Conservation (phyloP, 139 green algal species). For the Marvania coccoides region DNA sequence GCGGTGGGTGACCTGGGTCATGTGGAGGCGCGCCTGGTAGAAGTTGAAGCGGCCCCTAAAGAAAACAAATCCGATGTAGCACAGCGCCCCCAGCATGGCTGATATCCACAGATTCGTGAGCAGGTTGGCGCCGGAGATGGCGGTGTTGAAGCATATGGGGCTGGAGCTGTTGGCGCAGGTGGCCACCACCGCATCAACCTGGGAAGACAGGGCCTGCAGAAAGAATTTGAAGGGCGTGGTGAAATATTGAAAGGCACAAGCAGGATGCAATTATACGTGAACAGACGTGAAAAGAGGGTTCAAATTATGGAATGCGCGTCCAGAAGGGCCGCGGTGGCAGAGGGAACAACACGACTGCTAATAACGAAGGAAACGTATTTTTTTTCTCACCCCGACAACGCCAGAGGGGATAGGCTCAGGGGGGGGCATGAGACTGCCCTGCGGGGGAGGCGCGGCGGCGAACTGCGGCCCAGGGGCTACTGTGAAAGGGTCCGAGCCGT, state of each 20-base stretch:
- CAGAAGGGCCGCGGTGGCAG: too few species aligned
- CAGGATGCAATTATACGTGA: background rate
- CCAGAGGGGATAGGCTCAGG: too few species aligned
- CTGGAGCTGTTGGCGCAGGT: conserved; percentile 14
- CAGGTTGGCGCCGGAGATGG: conserved; percentile 22
- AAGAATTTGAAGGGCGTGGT: background rate
- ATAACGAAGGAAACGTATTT: too few species aligned
- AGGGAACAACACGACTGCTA: too few species aligned
- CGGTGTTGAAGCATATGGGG: conserved; percentile 29
- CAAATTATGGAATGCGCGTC: too few species aligned
- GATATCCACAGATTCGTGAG: conserved; percentile 30
- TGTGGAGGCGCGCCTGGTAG: conserved; percentile 21
- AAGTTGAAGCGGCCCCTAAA: conserved; percentile 21
- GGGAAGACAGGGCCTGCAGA: background rate
- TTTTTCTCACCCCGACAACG: too few species aligned
- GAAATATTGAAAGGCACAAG: background rate
- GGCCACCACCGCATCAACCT: background rate
- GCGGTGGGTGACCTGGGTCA: conserved; percentile 19
- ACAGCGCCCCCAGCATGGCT: conserved; percentile 4
- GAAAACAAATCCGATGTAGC: conserved; percentile 20
- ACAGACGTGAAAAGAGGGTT: too few species aligned
- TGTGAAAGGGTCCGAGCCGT: too few species aligned
- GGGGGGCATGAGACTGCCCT: too few species aligned
- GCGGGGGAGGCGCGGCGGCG: too few species aligned
- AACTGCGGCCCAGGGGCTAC: too few species aligned